Base-by-base conservation (phyloP, 2,329 filamentous ascomycete species). In the Xylaria hypoxylon region DNA sequence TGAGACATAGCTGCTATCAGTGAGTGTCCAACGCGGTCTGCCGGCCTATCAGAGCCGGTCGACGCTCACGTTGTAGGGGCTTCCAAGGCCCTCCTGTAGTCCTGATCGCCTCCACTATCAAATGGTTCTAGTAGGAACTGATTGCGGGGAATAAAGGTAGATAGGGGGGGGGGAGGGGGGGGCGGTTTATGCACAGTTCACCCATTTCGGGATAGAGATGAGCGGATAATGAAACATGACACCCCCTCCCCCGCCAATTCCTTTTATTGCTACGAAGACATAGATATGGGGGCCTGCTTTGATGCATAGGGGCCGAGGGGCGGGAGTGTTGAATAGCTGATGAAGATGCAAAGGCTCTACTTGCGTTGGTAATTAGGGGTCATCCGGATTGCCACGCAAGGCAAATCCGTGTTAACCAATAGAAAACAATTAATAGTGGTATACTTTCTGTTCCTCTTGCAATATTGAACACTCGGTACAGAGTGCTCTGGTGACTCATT, bases 351-450 rank as follows among this genome's bases (percentile, higher is more conserved):
- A 42, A 19, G 6, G 40, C 2, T 35, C 35, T 50, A 69, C 76
- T 72, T 59, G 78, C 80, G 71, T 68, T 82, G 74, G 67, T 82
- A n/a, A n/a, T n/a, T n/a, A 83, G 2, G 77, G 77, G 38, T 83
- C 77, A 13, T 80, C 72, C 45, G 79, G 72, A 71, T 91, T 86
- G 2, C 80, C 84, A 58, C 88, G 83, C 8, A 89, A 83, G 7
- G 87, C 87, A 74, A 91, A 92, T 0, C 89, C 89, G 74, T 91
- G 90, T 66, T 81, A n/a, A n/a, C n/a, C n/a, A n/a, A 33, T 33
- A 33, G 31, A 33, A 33, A 33, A 33, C 31, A n/a, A n/a, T n/a
- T n/a, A n/a, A n/a, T n/a, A n/a, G n/a, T n/a, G n/a, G n/a, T n/a
- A n/a, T n/a, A n/a, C n/a, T n/a, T n/a, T n/a, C n/a, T n/a, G n/a